Evolutionary conservation across 1,284 basidiomycete species (phyloP).

Genomic region (Malassezia psittaci): DNA sequence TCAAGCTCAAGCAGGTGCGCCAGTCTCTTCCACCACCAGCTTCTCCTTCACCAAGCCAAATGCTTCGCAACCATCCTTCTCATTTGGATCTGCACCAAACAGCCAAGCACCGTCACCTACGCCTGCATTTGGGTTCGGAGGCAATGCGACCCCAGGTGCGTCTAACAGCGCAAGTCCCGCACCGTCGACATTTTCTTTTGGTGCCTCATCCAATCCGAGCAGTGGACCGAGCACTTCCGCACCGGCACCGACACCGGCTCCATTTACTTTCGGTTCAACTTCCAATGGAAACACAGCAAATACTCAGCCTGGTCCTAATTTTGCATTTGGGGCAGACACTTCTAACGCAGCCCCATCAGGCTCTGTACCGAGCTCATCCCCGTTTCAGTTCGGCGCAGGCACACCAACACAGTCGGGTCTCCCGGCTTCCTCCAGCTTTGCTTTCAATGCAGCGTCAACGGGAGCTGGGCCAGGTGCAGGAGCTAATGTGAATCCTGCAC

Average conservation of each 20-base stretch:
- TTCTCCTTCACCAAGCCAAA: too few species aligned
- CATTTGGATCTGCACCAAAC: conserved; percentile 5
- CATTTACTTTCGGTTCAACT: conserved; percentile 2
- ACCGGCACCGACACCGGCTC: conserved; percentile 6
- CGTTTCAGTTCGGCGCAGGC: conserved; percentile 19
- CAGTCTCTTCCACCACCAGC: too few species aligned
- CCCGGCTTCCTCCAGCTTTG: conserved; percentile 16
- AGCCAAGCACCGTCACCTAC: neutral
- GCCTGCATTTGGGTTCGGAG: conserved; percentile 10
- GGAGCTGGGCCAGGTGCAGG: too few species aligned
- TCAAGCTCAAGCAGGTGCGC: too few species aligned
- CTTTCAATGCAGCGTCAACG: conserved; percentile 14
- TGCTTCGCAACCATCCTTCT: neutral
- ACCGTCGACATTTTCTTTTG: conserved; percentile 5
- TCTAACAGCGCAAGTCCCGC: conserved; percentile 1
- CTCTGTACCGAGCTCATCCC: neutral
- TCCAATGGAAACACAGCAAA: conserved; percentile 12
- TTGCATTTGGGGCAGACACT: neutral
- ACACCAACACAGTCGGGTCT: conserved; percentile 15
- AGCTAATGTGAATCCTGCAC: neutral
- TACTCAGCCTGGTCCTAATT: neutral
- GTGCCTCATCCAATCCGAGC: neutral
- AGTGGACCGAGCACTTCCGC: neutral
- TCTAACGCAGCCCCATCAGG: neutral
- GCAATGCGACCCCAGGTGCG: neutral